A percentile compares a stretch with the other conserved stretches of the same genome.
Evolutionary conservation across 2,329 filamentous ascomycete genomes (phyloP).

Genomic region (Chrysoporthe puriensis): DNA sequence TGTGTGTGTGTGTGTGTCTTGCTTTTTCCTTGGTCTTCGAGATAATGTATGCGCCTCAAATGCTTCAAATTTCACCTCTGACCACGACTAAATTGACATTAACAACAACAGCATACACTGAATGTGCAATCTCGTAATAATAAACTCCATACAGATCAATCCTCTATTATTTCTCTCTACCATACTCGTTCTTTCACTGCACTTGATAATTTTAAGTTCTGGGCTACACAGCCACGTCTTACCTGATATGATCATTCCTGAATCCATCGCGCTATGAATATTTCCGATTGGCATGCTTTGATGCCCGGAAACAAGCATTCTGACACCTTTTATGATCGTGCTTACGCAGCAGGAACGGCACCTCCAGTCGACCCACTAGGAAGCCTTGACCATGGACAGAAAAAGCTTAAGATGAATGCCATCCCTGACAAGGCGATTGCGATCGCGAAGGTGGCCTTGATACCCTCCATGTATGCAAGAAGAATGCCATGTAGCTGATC

Average conservation of each 20-base stretch:
- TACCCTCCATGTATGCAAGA: conserved; percentile 8
- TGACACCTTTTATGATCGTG: neutral
- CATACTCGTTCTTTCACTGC: neutral
- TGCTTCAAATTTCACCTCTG: too few species aligned
- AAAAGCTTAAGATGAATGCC: conserved; percentile 4
- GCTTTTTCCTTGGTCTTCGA: too few species aligned
- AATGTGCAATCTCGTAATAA: neutral
- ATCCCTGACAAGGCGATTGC: neutral
- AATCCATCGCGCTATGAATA: neutral
- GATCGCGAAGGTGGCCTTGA: conserved; percentile 8
- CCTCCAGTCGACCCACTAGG: neutral
- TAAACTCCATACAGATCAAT: neutral
- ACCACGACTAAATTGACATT: too few species aligned
- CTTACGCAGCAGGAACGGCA: neutral
- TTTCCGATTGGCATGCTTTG: neutral
- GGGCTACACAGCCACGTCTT: neutral
- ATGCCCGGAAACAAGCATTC: neutral
- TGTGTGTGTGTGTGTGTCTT: too few species aligned
- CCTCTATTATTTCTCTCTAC: neutral
- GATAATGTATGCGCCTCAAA: too few species aligned
- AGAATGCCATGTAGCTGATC: neutral
- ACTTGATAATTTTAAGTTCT: neutral
- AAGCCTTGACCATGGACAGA: neutral
- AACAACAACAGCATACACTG: too few species aligned
- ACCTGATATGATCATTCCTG: neutral